phyloP scores from a whole-genome alignment of 176 grass and related monocot species.

The Phoenix roebelenii region DNA sequence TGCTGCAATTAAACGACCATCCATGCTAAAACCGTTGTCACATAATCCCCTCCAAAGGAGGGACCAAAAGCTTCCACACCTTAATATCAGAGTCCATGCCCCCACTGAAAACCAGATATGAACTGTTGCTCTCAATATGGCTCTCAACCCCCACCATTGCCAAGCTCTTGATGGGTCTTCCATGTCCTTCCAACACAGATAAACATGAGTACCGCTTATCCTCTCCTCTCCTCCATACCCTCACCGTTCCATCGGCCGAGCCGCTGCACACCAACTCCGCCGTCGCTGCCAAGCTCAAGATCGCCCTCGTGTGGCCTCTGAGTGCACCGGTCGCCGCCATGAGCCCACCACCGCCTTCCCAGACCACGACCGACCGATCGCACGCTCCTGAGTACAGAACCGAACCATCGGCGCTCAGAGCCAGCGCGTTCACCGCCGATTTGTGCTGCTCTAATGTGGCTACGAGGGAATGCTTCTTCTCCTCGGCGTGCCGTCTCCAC shows the following conservation, averaged over 20 bases:
- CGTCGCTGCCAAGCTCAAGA: conserved; percentile 45
- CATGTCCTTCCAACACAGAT: conserved; percentile 60
- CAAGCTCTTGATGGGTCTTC: conserved; percentile 62
- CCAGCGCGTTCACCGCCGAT: conserved; percentile 56
- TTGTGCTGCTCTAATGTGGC: conserved; percentile 35
- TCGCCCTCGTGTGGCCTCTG: conserved; percentile 36
- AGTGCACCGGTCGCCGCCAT: conserved; percentile 26
- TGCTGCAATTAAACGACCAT: too few relatives aligned
- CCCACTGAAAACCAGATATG: conserved; percentile 35
- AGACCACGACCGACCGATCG: conserved; percentile 50
- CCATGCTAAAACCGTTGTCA: too few relatives aligned
- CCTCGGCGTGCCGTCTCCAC: conserved; percentile 25
- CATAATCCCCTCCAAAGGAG: background rate
- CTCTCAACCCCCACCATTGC: conserved; percentile 2
- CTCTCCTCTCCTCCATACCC: conserved; percentile 41
- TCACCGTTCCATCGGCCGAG: conserved; percentile 57
- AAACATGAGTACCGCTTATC: conserved; percentile 33
- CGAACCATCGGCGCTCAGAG: conserved; percentile 27
- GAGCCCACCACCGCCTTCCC: conserved; percentile 23
- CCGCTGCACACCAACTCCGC: conserved; percentile 51
- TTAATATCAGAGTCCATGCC: conserved; percentile 46
- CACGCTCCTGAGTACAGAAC: conserved; percentile 65
- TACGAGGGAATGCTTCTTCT: conserved; percentile 28
- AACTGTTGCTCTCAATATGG: background rate
- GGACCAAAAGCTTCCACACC: conserved; percentile 40